These are phyloP conservation scores for Citeromyces hawaiiensis DNA, from an alignment of 1,139 yeast genomes.

Conservation along the genomic window DNA sequence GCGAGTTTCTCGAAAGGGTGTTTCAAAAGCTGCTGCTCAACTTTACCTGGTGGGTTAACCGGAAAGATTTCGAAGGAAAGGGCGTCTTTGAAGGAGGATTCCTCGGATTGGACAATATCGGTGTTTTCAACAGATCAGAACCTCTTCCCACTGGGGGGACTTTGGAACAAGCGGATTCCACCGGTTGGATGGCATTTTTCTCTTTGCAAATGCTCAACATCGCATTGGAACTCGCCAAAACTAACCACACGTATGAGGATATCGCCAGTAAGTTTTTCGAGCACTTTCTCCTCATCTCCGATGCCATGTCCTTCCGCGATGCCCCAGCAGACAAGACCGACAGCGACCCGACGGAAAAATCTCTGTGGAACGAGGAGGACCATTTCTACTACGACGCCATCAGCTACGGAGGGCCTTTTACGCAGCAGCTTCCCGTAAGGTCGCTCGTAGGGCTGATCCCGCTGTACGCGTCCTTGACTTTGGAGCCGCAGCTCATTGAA, in stretches of 20 bases:
- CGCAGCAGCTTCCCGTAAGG: slow-evolving; percentile 72
- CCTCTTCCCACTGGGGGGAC: slow-evolving; percentile 91
- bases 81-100: slow-evolving; percentile 95
- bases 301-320: slow-evolving; percentile 76
- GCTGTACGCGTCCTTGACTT: slow-evolving; percentile 77
- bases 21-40: slow-evolving; percentile 84
- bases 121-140: slow-evolving; percentile 87
- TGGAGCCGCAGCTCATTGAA: slow-evolving; percentile 75
- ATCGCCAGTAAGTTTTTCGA: slow-evolving; percentile 94
- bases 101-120: slow-evolving; percentile 87
- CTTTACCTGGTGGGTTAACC: slow-evolving; percentile 97
- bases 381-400: slow-evolving; percentile 89
- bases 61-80: slow-evolving; percentile 81
- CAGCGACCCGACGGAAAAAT: slow-evolving; percentile 30
- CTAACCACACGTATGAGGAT: slow-evolving; percentile 82
- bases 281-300: slow-evolving; percentile 85
- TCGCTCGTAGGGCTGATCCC: slow-evolving; percentile 92
- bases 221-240: slow-evolving; percentile 81
- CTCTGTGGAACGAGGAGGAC: slow-evolving; percentile 86
- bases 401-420: slow-evolving; percentile 63
- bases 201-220: slow-evolving; percentile 87
- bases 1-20: slow-evolving; percentile 78
- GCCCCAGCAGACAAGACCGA: slow-evolving; percentile 13
- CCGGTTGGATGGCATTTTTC: slow-evolving; percentile 98
- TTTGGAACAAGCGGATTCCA: slow-evolving; percentile 90